A percentile compares a stretch with the other conserved stretches of the same genome.
These are phyloP conservation scores for Schizophyllum amplum DNA, from an alignment of 1,284 basidiomycete species.

Conservation along the genomic window DNA sequence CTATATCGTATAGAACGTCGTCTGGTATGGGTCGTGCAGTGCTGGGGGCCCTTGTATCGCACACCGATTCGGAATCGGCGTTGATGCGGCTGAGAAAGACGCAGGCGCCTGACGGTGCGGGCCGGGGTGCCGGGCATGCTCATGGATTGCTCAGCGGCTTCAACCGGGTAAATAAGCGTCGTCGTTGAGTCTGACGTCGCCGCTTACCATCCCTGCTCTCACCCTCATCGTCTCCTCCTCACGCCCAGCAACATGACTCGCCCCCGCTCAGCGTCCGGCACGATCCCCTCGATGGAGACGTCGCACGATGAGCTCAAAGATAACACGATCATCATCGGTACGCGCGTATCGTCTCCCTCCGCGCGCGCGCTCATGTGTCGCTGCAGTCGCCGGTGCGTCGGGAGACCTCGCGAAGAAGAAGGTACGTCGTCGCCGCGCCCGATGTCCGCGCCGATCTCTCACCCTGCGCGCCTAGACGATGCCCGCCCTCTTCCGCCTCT, in stretches of 20 bases:
- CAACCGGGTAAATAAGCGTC: not conserved
- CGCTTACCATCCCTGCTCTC: not conserved
- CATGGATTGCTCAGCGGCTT: not conserved
- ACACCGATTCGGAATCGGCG: too few relatives aligned
- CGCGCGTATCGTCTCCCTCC: constrained; percentile 20
- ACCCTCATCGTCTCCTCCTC: constrained; percentile 5
- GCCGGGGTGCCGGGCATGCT: not conserved
- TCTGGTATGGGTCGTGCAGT: too few relatives aligned
- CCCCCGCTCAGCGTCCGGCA: constrained; percentile 58
- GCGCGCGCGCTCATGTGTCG: constrained; percentile 10
- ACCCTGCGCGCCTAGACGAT: constrained; percentile 57
- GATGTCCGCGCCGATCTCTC: constrained; percentile 3
- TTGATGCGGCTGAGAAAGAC: too few relatives aligned
- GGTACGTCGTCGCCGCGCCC: constrained; percentile 34
- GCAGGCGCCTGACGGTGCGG: not conserved
- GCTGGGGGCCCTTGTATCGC: too few relatives aligned
- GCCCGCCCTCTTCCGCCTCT: constrained; percentile 89
- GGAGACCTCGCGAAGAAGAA: constrained; percentile 99
- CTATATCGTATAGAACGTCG: too few relatives aligned
- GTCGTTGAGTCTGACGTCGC: not conserved
- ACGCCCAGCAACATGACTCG: constrained; percentile 28
- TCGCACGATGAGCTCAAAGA: constrained; percentile 67
- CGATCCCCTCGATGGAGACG: constrained; percentile 83
- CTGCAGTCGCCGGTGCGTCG: constrained; percentile 86
- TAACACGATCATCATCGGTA: constrained; percentile 84